These are phyloP conservation scores for Pseudogymnoascus sp. DNA, from an alignment of 2,329 filamentous ascomycete genomes.

Conservation along the genomic window DNA sequence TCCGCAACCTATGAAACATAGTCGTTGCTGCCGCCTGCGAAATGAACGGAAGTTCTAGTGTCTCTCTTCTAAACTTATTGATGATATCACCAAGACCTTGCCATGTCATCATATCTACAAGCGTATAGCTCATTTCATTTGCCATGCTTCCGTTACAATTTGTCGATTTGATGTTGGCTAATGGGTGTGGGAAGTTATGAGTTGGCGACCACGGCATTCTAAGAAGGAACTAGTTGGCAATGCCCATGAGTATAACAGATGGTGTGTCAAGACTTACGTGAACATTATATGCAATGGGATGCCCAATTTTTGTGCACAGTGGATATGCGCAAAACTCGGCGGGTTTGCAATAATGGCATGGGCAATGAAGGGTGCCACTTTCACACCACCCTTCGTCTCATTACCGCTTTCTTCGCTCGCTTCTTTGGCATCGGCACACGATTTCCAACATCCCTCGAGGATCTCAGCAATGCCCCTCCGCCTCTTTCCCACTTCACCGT, in stretches of 20 bases:
- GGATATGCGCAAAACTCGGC: constrained; percentile 65
- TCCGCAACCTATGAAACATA: constrained; percentile 64
- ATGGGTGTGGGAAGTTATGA: constrained; percentile 59
- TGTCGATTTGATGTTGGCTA: constrained; percentile 57
- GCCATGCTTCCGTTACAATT: constrained; percentile 57
- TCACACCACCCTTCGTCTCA: constrained; percentile 19
- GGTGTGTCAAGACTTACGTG: constrained; percentile 49
- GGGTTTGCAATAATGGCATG: constrained; percentile 72
- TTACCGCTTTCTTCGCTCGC: constrained; percentile 36
- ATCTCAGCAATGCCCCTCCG: constrained; percentile 69
- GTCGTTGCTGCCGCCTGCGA: constrained; percentile 79
- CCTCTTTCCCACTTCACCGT: constrained; percentile 67
- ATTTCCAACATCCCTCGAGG: constrained; percentile 73
- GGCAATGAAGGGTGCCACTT: constrained; percentile 55
- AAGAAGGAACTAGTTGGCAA: neutral
- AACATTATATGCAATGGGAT: constrained; percentile 77
- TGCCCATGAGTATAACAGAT: constrained; percentile 14
- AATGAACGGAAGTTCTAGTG: constrained; percentile 68
- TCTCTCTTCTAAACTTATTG: constrained; percentile 74
- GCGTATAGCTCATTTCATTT: constrained; percentile 62
- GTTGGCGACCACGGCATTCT: constrained; percentile 62
- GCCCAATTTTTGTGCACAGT: constrained; percentile 64
- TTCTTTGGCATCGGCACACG: constrained; percentile 71
- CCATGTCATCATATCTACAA: constrained; percentile 69
- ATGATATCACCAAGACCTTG: constrained; percentile 81